Percentiles rank a stretch among this genome's conserved stretches.
phyloP scores from a whole-genome alignment of 2,329 filamentous ascomycete species.

The Orbilia javanica region DNA sequence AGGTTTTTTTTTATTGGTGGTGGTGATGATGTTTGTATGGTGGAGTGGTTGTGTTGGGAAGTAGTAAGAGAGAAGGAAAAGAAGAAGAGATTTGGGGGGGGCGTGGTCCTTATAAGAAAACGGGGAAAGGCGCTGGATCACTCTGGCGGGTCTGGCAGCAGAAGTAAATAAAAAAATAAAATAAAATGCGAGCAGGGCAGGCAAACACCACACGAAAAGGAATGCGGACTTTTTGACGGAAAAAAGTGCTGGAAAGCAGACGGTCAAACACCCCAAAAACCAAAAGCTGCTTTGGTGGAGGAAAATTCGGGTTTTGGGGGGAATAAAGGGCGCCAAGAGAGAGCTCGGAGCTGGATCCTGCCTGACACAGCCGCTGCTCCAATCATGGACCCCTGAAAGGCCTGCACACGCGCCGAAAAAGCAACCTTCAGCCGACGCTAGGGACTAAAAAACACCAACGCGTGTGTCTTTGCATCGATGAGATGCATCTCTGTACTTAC shows the following conservation, averaged over 20 bases:
- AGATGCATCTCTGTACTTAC: too few species aligned
- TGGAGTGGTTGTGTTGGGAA: conserved; percentile 60
- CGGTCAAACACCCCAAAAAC: conserved; percentile 50
- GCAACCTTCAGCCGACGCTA: conserved; percentile 28
- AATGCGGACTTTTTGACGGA: background rate
- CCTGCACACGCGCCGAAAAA: conserved; percentile 27
- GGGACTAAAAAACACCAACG: too few species aligned
- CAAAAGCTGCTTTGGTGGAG: conserved; percentile 25
- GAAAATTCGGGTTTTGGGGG: conserved; percentile 8
- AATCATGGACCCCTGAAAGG: conserved; percentile 6
- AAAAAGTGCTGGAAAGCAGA: conserved; percentile 35
- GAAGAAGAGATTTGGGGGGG: conserved; percentile 60
- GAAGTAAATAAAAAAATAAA: conserved; percentile 2
- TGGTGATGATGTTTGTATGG: conserved; percentile 55
- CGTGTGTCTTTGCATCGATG: too few species aligned
- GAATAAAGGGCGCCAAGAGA: conserved; percentile 15
- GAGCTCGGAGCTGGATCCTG: conserved; percentile 7
- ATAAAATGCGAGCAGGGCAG: too few species aligned
- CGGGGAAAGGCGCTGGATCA: conserved; percentile 51
- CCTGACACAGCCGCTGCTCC: conserved; percentile 28
- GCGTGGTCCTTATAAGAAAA: conserved; percentile 63
- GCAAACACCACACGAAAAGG: conserved; percentile 52
- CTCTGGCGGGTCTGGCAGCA: background rate
- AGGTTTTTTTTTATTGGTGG: conserved; percentile 40
- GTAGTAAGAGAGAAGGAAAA: conserved; percentile 37